Evolutionary conservation across 352 stramenopile genomes (phyloP).

Genomic region (Saprolegnia diclina): DNA sequence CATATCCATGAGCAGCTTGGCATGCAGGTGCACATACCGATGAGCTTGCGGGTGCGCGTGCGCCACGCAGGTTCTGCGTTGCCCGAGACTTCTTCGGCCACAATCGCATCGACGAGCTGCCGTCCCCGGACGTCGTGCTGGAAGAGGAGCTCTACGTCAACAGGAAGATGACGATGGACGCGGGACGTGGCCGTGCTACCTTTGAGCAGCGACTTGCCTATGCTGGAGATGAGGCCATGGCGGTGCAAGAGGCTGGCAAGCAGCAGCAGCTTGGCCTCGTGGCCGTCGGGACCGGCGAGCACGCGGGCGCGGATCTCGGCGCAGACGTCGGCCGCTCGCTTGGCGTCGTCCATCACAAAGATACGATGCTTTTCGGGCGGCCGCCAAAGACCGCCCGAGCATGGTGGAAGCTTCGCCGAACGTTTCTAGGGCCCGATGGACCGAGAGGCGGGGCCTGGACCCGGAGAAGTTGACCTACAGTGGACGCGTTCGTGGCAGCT

Average conservation of each 20-base stretch:
- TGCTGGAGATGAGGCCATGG: conserved; percentile 30
- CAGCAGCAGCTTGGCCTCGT: conserved; percentile 14
- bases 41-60: conserved; percentile 8
- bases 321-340: background rate
- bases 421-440: too few species aligned
- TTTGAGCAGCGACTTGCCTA: conserved; percentile 33
- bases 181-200: conserved; percentile 20
- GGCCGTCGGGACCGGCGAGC: background rate
- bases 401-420: too few species aligned
- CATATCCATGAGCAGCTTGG: conserved; percentile 21
- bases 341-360: background rate
- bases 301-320: background rate
- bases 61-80: conserved; percentile 5
- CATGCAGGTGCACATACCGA: conserved; percentile 24
- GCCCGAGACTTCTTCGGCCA: background rate
- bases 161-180: background rate
- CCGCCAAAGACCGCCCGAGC: too few species aligned
- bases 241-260: conserved; percentile 17
- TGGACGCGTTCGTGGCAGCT: too few species aligned
- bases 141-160: conserved; percentile 28
- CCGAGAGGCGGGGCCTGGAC: too few species aligned
- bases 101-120: conserved; percentile 22
- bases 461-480: too few species aligned
- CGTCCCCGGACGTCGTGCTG: conserved; percentile 26
- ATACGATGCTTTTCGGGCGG: background rate